These are phyloP conservation scores for Hippophae tibetana DNA, from an alignment of 306 rosid genomes.

Conservation along the genomic window DNA sequence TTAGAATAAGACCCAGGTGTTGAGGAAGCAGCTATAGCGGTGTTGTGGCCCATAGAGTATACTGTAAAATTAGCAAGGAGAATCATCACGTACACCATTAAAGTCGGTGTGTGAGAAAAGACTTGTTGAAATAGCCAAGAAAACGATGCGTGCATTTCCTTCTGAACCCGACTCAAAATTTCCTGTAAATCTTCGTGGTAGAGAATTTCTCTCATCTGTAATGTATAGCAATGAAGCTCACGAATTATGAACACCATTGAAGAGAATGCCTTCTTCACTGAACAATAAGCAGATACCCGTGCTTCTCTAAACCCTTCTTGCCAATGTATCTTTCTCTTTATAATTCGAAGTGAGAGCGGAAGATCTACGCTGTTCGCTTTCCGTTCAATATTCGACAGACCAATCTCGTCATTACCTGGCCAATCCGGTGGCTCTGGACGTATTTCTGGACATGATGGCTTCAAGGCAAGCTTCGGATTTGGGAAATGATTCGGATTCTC, in stretches of 20 bases:
- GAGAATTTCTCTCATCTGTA: constrained; percentile 71
- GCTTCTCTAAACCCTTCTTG: constrained; percentile 55
- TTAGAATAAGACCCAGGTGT: constrained; percentile 8
- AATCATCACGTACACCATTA: constrained; percentile 88
- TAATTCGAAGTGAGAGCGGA: constrained; percentile 73
- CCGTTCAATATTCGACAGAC: constrained; percentile 53
- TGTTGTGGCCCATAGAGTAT: constrained; percentile 54
- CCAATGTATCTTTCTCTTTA: constrained; percentile 69
- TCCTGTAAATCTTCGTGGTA: constrained; percentile 67
- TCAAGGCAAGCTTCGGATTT: no score
- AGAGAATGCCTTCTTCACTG: constrained; percentile 74
- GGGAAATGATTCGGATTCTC: constrained; percentile 3
- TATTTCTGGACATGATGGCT: constrained; percentile 26
- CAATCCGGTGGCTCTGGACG: constrained; percentile 33
- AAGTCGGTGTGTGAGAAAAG: constrained; percentile 84
- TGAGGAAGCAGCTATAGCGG: constrained; percentile 46
- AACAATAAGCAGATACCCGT: constrained; percentile 57
- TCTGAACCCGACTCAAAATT: constrained; percentile 58
- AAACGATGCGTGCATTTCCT: constrained; percentile 86
- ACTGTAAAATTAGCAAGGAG: constrained; percentile 81
- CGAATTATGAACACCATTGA: constrained; percentile 85
- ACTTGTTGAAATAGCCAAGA: constrained; percentile 93
- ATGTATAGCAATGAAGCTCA: constrained; percentile 69
- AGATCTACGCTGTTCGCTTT: constrained; percentile 81
- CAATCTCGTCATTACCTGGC: constrained; percentile 35